Evolutionary conservation across 495 filamentous ascomycete species (phyloP).

Genomic region (Xylaria sp.): DNA sequence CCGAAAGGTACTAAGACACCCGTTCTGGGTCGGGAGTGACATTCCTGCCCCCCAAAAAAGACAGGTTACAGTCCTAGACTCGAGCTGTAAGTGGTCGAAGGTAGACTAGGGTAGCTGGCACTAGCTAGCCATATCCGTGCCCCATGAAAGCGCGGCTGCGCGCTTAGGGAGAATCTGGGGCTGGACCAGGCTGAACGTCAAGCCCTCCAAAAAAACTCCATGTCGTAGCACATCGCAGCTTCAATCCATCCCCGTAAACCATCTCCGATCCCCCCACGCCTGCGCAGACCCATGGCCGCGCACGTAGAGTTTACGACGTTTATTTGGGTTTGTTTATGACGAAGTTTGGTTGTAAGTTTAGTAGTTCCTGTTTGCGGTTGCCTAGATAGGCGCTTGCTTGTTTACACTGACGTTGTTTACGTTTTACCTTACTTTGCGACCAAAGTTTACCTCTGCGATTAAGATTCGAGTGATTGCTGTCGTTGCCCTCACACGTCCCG

Average conservation of each 20-base stretch:
- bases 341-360: slow-evolving; percentile 6
- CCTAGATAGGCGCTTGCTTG: neutral
- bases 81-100: neutral
- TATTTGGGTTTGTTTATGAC: slow-evolving; percentile 5
- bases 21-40: neutral
- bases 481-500: neutral
- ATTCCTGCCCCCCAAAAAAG: neutral
- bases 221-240: slow-evolving; percentile 11
- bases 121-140: neutral
- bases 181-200: slow-evolving; percentile 6
- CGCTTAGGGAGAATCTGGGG: slow-evolving; percentile 10
- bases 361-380: neutral
- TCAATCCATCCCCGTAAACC: neutral
- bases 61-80: neutral
- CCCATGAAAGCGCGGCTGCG: slow-evolving; percentile 1
- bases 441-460: neutral
- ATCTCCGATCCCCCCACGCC: neutral
- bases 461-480: neutral
- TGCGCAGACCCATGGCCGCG: neutral
- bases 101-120: neutral
- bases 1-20: neutral
- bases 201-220: slow-evolving; percentile 29
- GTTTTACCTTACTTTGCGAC: no score
- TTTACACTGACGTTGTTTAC: no score
- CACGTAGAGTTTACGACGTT: slow-evolving; percentile 4